Evolutionary conservation across 192 early-diverging fungal genomes (phyloP), one percentile per base, ranked within the genome.

Genomic region (Glomus cerebriforme): DNA sequence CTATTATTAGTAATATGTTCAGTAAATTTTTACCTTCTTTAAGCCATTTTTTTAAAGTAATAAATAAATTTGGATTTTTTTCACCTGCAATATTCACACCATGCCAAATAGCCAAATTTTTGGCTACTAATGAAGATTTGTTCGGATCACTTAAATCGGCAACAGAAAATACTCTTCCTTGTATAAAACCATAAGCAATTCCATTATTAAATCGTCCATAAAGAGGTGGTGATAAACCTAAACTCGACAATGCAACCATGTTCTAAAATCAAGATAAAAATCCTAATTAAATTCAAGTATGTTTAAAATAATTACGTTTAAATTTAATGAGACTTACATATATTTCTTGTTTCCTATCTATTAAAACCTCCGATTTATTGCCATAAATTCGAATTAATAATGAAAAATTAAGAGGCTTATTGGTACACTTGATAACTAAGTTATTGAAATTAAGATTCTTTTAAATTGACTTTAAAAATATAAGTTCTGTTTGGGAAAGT

Each of bases 171-270:
- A 93, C 91, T 12, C 84, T 84, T 6, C 96, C 95, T 10, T 90
- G 85, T 29, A 96, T 89, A 73, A 84, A 99, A 3, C 97, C 97
- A 83, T 99, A 97, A 27, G 97, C 91, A 2, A 99, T 81, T 7
- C 97, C 97, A 84, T 97, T 97, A n/a, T 86, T 82, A 83, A 99
- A 97, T 31, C 92, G 88, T 24, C 92, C 95, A 81, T 96, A 93
- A 0, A 97, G 81, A 26, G 91, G 90, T 26, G 95, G 95, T 58
- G 90, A 88, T 78, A 96, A 82, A 47, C 90, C 90, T 58, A 89
- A 85, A 37, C 85, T 81, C 27, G 94, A 91, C 29, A 98, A 84
- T 1, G 89, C 85, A 37, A 92, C 82, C 85, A 98, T 91, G 78
- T 96, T 98, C 94, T 96, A 82, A 35, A 60, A 39, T 27, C 29